A percentile compares a stretch with the other conserved stretches of the same genome.
These are phyloP conservation scores for Phytophthora sojae DNA, from an alignment of 352 stramenopile genomes.

Conservation along the genomic window DNA sequence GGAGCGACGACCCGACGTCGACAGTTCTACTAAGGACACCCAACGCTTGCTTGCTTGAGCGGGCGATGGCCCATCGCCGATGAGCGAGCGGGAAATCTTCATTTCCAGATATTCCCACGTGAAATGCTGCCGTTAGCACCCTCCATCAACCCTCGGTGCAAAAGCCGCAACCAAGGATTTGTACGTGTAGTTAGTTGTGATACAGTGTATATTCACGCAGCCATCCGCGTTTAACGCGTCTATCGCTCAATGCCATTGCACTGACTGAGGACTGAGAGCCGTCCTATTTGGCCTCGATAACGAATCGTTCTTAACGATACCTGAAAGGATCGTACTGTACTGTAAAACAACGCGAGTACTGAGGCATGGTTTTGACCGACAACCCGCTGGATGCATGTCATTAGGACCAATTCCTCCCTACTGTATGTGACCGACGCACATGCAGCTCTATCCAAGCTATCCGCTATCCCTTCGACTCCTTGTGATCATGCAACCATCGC, in stretches of 20 bases:
- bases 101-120: neutral
- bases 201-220: neutral
- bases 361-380: neutral
- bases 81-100: neutral
- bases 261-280: neutral
- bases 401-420: neutral
- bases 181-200: neutral
- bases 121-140: conserved; percentile 1
- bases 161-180: neutral
- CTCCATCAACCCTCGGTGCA: neutral
- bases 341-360: neutral
- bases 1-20: too few species aligned
- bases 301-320: neutral
- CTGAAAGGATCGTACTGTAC: neutral
- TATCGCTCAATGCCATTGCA: neutral
- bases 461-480: neutral
- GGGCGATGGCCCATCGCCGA: too few species aligned
- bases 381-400: conserved; percentile 5
- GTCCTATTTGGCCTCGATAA: neutral
- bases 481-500: neutral
- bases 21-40: neutral
- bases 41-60: neutral
- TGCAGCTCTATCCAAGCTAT: neutral
- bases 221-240: neutral
- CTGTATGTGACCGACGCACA: too few species aligned